These are phyloP conservation scores for Kurtzmaniella quercitrusa DNA, from an alignment of 1,139 yeast species.

Conservation along the genomic window DNA sequence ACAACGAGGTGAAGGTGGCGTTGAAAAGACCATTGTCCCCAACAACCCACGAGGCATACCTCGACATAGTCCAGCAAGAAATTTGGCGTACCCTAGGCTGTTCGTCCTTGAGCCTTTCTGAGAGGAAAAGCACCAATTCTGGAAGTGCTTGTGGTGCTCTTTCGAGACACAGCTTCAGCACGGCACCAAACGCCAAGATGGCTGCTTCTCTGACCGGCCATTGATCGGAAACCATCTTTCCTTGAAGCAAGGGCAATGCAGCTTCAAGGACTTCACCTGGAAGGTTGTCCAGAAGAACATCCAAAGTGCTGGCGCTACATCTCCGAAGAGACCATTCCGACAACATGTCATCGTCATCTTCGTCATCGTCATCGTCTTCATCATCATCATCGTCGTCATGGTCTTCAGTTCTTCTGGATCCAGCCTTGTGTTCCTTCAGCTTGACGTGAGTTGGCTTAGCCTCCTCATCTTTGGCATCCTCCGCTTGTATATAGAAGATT, in stretches of 20 bases:
- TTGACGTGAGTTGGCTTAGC: slow-evolving; percentile 75
- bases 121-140: slow-evolving; percentile 76
- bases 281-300: slow-evolving; percentile 63
- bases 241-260: slow-evolving; percentile 73
- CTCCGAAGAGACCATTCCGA: slow-evolving; percentile 90
- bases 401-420: slow-evolving; percentile 12
- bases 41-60: slow-evolving; percentile 81
- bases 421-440: slow-evolving; percentile 58
- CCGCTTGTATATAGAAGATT: slow-evolving; percentile 61
- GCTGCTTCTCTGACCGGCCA: slow-evolving; percentile 96
- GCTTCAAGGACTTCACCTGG: slow-evolving; percentile 66
- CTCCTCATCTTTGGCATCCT: slow-evolving; percentile 79
- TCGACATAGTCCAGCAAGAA: slow-evolving; percentile 90
- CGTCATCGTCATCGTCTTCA: slow-evolving; percentile 58
- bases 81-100: slow-evolving; percentile 90
- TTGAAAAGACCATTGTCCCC: slow-evolving; percentile 63
- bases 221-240: slow-evolving; percentile 58
- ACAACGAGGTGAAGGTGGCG: slow-evolving; percentile 74
- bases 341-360: slow-evolving; percentile 55
- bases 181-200: slow-evolving; percentile 91
- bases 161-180: slow-evolving; percentile 82
- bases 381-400: slow-evolving; percentile 36
- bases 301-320: slow-evolving; percentile 91
- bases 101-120: slow-evolving; percentile 68
- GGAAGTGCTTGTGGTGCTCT: slow-evolving; percentile 72